Conservation (phyloP, 257 asterid genomes). For the Nyctanthes arbortristis region DNA sequence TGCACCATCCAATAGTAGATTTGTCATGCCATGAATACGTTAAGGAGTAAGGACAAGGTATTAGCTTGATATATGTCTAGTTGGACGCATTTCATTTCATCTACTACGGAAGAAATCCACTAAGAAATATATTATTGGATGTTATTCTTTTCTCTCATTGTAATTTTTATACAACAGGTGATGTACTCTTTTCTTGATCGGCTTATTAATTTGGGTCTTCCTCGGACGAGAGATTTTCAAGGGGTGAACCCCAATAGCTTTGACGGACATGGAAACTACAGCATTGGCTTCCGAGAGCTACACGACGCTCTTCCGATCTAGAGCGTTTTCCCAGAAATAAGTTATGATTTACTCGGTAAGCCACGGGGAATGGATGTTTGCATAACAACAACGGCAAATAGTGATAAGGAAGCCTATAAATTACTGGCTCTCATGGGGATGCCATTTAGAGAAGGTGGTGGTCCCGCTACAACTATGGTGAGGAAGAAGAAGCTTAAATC, state of each 20-base stretch:
- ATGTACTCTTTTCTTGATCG: slow-evolving; percentile 93
- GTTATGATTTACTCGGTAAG: slow-evolving; percentile 71
- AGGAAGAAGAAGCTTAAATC: slow-evolving; percentile 87
- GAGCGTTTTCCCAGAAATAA: slow-evolving; percentile 88
- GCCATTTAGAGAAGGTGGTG: slow-evolving; percentile 82
- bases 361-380: slow-evolving; percentile 97
- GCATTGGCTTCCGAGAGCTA: slow-evolving; percentile 86
- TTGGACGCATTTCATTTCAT: background rate
- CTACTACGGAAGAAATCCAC: background rate
- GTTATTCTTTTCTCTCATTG: slow-evolving; percentile 2
- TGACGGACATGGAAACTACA: slow-evolving; percentile 93
- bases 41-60: background rate
- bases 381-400: slow-evolving; percentile 76
- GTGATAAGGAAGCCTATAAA: slow-evolving; percentile 78
- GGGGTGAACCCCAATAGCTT: slow-evolving; percentile 89
- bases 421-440: slow-evolving; percentile 91
- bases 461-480: slow-evolving; percentile 30
- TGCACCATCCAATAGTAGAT: background rate
- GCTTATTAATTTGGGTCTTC: slow-evolving; percentile 88
- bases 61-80: background rate
- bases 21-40: background rate
- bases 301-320: no score
- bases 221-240: slow-evolving; percentile 90
- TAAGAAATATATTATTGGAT: background rate
- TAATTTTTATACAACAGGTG: slow-evolving; percentile 47